phyloP scores from a whole-genome alignment of 805 yeast genomes.

The Lipomyces spencermartinsiae region DNA sequence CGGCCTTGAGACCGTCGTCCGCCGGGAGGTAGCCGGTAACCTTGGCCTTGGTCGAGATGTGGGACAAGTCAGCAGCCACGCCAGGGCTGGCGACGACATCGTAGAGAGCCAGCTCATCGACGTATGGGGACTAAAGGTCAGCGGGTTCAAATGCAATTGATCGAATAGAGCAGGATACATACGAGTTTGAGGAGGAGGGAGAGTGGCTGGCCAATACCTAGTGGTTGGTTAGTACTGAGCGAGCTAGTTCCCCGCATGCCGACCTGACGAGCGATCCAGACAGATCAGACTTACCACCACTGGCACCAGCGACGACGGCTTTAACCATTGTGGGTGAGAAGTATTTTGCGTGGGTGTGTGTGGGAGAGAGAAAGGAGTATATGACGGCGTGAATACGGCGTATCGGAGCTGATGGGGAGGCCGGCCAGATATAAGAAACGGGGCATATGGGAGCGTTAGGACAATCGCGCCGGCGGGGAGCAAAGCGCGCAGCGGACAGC shows the following conservation, averaged over 20 bases:
- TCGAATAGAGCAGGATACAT: constrained; percentile 8
- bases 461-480: background rate
- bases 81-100: constrained; percentile 88
- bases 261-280: background rate
- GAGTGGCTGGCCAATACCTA: constrained; percentile 90
- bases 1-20: constrained; percentile 67
- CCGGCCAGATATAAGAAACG: background rate
- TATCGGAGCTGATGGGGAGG: background rate
- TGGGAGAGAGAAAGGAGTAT: background rate
- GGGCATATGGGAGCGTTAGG: background rate
- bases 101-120: constrained; percentile 72
- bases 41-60: constrained; percentile 71
- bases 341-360: background rate
- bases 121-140: constrained; percentile 53
- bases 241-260: background rate
- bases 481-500: background rate
- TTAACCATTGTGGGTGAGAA: constrained; percentile 44
- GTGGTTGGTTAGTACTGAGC: background rate
- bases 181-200: constrained; percentile 75
- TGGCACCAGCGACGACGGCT: constrained; percentile 74
- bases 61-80: constrained; percentile 86
- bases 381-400: background rate
- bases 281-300: constrained; percentile 35
- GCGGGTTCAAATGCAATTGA: background rate
- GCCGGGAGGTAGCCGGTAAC: constrained; percentile 68